Base-by-base conservation (phyloP, 169 alveolate genomes). In the Plasmodium fragile region DNA sequence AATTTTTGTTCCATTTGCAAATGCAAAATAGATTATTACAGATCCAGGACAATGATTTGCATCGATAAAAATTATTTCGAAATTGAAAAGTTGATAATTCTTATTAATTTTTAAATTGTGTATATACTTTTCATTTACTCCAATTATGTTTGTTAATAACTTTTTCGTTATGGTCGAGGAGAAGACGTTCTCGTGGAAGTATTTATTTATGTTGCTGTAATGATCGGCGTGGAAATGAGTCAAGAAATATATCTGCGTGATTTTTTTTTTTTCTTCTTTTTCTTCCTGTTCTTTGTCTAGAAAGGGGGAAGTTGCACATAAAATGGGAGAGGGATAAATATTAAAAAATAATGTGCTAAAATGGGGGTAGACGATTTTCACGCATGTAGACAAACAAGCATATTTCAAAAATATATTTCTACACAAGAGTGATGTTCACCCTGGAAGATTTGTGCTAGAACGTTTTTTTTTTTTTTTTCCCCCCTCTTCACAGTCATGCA, bases 41-140 rank as follows among this genome's bases (percentile, higher is more conserved):
- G 95, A 91, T 39, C 95, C 95, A 52, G 95, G 95, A 69, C 95
- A 91, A 39, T 91, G 95, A 52, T 91, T 91, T 36, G 95, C 95
- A 34, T 82, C 95, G 59, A 91, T 73, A 39, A 91, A 91, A 91
- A 73, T 45, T 7, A 91, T 28, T 65, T 82, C 85, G 75, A 91
- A 91, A 81, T 91, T 91, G 73, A 82, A 91, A 49, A 91, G 83
- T 73, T 80, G 65, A 49, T 91, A 91, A 80, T 73, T 52, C 71
- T 30, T 91, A 55, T 91, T 91, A 53, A 91, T 73, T 80, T 91
- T 82, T 91, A 91, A 91, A 82, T 79, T 69, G 79, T 82, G 92
- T 39, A 91, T 83, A 91, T 91, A 91, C 22, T 78, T 91, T 65
- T 82, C 92, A 59, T 80, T 36, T 6, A 91, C 92, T 4, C 91